Base-by-base conservation (phyloP, 495 filamentous ascomycete species). In the Penicillium turbatum region DNA sequence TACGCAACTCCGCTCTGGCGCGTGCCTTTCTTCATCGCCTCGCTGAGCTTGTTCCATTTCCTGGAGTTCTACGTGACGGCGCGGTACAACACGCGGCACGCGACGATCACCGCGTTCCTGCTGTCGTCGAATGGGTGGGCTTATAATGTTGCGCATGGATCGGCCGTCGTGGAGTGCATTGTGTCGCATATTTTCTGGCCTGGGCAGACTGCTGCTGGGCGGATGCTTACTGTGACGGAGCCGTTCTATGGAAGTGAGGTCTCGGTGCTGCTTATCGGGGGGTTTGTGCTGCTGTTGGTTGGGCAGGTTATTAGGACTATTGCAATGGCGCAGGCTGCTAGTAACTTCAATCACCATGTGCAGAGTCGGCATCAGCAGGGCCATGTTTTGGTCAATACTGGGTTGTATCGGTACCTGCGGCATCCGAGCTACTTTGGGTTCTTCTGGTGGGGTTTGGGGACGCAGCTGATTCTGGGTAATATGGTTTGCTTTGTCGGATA, bases 381-480 rank as follows among this genome's bases (percentile, higher is more conserved):
- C 0, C 93, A 98, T 65, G 78, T 74, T 7, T 77, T 98, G 12
- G 89, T 98, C 32, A 95, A 85, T 9, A 76, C 69, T 34, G 93
- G 93, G 1, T 48, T 86, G 12, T 87, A 87, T 63, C 52, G 59
- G 2, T 61, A 75, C 30, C 65, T 95, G 42, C 74, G 93, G 6
- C 93, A 98, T 69, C 93, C 93, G 43, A 85, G 84, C 37, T 98
- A 98, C 66, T 97, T 97, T 71, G 93, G 93, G 1, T 98, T 95
- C 72, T 98, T 95, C 65, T 97, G 90, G 86, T 98, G 91, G 92
- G 90, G 86, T 0, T 51, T 97, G n/a, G 93, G 93, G 1, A 95
- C 90, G 35, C 93, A 98, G 76, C 59, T 97, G 48, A 82, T 95
- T 26, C 74, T 96, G 51, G 92, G 92, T 30, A 98, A 98, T 73